Evolutionary conservation across 306 rosid species (phyloP).

Genomic region (Pyrus communis): DNA sequence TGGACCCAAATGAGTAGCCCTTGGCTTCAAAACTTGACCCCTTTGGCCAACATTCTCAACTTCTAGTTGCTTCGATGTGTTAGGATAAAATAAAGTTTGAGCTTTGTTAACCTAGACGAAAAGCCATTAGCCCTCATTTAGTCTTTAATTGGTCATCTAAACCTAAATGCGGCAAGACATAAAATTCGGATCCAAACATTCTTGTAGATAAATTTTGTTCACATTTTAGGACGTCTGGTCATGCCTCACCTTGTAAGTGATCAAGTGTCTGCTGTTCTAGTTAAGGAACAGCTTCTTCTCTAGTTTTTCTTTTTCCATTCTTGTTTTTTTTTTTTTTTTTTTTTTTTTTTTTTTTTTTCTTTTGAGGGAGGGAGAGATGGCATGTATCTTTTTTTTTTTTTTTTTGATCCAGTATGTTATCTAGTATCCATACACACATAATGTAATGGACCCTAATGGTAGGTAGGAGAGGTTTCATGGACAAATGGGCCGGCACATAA

Average conservation of each 20-base stretch:
- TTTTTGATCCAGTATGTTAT: not conserved
- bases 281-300: not conserved
- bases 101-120: not conserved
- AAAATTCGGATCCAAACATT: not conserved
- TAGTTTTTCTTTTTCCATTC: not conserved
- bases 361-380: not conserved
- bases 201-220: constrained; percentile 19
- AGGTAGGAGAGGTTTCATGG: not conserved
- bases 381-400: not conserved
- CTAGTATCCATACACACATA: not conserved
- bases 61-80: not conserved
- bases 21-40: constrained; percentile 64
- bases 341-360: not conserved
- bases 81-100: not conserved
- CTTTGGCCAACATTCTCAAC: constrained; percentile 52
- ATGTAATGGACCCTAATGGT: not conserved
- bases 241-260: not conserved
- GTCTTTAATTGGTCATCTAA: not conserved
- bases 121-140: not conserved
- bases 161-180: not conserved
- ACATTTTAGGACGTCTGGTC: not conserved
- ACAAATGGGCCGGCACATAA: not conserved
- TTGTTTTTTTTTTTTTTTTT: not conserved
- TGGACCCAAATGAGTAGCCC: constrained; percentile 79
- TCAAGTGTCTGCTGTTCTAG: not conserved